A percentile compares a stretch with the other conserved stretches of the same genome.
phyloP scores from a whole-genome alignment of 75 land plant species.

The Picea glauca region DNA sequence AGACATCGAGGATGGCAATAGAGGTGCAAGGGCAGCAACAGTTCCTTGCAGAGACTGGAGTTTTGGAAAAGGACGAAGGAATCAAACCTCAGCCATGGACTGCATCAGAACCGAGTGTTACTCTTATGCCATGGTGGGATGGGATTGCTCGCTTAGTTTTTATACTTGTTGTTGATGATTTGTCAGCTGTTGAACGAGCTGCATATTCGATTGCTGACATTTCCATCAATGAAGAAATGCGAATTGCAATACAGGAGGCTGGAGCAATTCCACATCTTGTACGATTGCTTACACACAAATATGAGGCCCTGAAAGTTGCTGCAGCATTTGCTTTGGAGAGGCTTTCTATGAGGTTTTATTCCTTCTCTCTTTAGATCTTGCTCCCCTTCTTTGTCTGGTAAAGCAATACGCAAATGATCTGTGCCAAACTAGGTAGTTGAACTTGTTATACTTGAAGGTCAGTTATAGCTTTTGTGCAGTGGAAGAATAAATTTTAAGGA shows the following conservation, averaged over 20 bases:
- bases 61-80: conserved; percentile 55
- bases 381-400: conserved; percentile 3
- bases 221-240: conserved; percentile 70
- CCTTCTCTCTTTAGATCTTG: not conserved
- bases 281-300: conserved; percentile 43
- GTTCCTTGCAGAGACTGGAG: conserved; percentile 81
- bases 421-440: not conserved
- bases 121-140: conserved; percentile 81
- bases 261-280: conserved; percentile 70
- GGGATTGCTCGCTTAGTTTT: conserved; percentile 85
- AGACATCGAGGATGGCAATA: conserved; percentile 52
- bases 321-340: conserved; percentile 63
- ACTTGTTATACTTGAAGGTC: not conserved
- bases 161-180: conserved; percentile 74
- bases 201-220: conserved; percentile 68
- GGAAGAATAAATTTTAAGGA: not conserved
- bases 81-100: conserved; percentile 10
- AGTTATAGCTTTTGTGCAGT: not conserved
- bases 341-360: conserved; percentile 65
- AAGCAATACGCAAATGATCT: not conserved
- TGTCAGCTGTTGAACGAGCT: conserved; percentile 53
- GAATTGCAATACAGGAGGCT: conserved; percentile 72
- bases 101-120: conserved; percentile 17
- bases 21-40: conserved; percentile 72
- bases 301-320: conserved; percentile 48